Evolutionary conservation across 345 rosid species (phyloP), one percentile per base, ranked within the genome.

Genomic region (Populus euphratica): DNA sequence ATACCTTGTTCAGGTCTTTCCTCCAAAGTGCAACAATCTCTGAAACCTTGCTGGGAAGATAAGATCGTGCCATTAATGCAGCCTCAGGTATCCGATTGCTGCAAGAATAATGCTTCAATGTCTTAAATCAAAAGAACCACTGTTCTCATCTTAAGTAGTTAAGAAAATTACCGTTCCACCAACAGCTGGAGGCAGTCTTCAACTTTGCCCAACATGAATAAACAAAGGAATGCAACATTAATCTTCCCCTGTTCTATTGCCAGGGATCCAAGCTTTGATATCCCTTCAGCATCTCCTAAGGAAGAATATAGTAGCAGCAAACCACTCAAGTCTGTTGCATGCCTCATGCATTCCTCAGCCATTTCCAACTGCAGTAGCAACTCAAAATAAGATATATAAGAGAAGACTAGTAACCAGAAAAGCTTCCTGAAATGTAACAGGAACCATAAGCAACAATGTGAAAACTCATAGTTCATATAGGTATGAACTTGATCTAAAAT

Each of bases 81-180:
- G 99, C 99, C 88, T 96, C 99, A 17, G 99, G 99, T 88, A 94
- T 91, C 86, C 99, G 97, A 83, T 94, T 94, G 81, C 99, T 96
- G 87, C 81, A 85, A 77, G 67, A 76, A 72, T 79, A 80, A 78
- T 68, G 63, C 41, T 75, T 78, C 38, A 84, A 63, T 77, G 70
- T 35, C 74, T 23, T 74, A 23, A 52, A 78, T 49, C 44, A 47
- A 29, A 64, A 74, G 39, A 73, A 52, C 43, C n/a, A 49, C 49
- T 66, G 59, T 49, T 61, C 12, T 75, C 61, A 72, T 18, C 16
- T 69, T 31, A 78, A 54, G 61, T 44, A 77, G 73, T 36, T 43
- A 70, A 74, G 41, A 72, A 76, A 72, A 81, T 72, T 88, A 89
- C 99, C 97, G 92, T 82, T 92, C 99, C 82, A 96, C 91, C 84